Percentiles rank a stretch among this genome's conserved stretches.
These are phyloP conservation scores for Scopulariopsis brevicaulis DNA, from an alignment of 2,329 filamentous ascomycete species.

Conservation along the genomic window DNA sequence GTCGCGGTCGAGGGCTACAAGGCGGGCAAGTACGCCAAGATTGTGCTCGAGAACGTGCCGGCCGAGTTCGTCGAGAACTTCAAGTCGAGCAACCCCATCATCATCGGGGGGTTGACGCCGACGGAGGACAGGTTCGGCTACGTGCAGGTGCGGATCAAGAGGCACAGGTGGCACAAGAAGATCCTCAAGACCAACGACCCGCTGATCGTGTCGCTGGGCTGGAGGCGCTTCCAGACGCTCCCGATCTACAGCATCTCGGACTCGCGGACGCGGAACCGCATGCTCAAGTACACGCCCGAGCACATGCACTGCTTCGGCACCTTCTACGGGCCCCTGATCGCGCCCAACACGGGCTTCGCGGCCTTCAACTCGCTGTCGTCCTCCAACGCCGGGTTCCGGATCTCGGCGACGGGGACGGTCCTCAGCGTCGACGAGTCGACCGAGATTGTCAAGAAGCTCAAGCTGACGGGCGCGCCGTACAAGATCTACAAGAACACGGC, in stretches of 20 bases:
- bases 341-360: constrained; percentile 91
- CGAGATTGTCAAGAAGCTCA: constrained; percentile 99
- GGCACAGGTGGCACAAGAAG: constrained; percentile 98
- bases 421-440: constrained; percentile 89
- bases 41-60: constrained; percentile 80
- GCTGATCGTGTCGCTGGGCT: constrained; percentile 91
- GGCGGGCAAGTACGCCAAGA: constrained; percentile 85
- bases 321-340: constrained; percentile 88
- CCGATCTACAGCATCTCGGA: constrained; percentile 94
- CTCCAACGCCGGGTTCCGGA: constrained; percentile 79
- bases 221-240: constrained; percentile 86
- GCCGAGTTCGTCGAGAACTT: constrained; percentile 83
- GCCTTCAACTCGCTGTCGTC: constrained; percentile 84
- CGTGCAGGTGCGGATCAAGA: constrained; percentile 91
- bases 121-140: constrained; percentile 95
- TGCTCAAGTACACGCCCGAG: constrained; percentile 98
- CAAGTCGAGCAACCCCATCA: constrained; percentile 68
- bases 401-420: constrained; percentile 89
- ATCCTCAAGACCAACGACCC: constrained; percentile 98
- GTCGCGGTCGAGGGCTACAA: constrained; percentile 79
- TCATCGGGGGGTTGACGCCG: constrained; percentile 82
- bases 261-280: constrained; percentile 83
- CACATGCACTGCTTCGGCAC: constrained; percentile 99
- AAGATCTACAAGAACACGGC: constrained; percentile 99
- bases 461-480: constrained; percentile 84